Base-by-base conservation (phyloP, 163 green algal genomes). In the Prototheca cutis region DNA sequence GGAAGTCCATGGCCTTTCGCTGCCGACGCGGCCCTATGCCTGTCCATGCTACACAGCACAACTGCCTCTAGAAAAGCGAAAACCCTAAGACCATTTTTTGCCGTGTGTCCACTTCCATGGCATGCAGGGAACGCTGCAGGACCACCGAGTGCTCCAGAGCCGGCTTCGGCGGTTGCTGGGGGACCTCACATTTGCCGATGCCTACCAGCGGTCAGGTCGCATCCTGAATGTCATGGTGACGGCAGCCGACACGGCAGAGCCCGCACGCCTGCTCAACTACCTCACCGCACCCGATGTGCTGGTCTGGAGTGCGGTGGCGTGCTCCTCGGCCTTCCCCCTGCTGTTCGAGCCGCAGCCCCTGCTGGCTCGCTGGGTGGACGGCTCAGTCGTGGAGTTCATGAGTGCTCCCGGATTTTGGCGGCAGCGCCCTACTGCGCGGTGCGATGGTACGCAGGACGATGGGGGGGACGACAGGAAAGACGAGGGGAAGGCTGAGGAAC, bases 261-360 rank as follows among this genome's bases (percentile, higher is more conserved):
- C 88, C n/a, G 77, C 86, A 4, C 76, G 88, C 21, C 70, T 99
- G 58, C 81, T 98, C 51, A 98, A 97, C 75, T 96, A 99, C 79
- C 80, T 99, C 31, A 97, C 89, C 33, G 80, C 80, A 0, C 85
- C 85, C 33, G 69, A 93, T 57, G 75, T 89, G 47, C 63, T 98
- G 8, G 79, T 99, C 47, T 98, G 92, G 90, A 86, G 66, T 45
- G 93, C 92, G 2, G 90, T 99, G 21, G 84, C 90, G 21, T 91
- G 87, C 47, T 95, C 84, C 53, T 96, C 84, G 48, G 89, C 75
- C 28, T 98, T 99, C 73, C 93, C 93, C 6, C 78, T 89, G 8
- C 84, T 99, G 15, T 98, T 95, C 75, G 78, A 81, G 23, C 78
- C 90, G 18, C 85, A 95, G 73, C 76, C 95, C 63, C 76, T 99